Conservation (phyloP, 345 rosid genomes). For the Noccaea bulbosa region DNA sequence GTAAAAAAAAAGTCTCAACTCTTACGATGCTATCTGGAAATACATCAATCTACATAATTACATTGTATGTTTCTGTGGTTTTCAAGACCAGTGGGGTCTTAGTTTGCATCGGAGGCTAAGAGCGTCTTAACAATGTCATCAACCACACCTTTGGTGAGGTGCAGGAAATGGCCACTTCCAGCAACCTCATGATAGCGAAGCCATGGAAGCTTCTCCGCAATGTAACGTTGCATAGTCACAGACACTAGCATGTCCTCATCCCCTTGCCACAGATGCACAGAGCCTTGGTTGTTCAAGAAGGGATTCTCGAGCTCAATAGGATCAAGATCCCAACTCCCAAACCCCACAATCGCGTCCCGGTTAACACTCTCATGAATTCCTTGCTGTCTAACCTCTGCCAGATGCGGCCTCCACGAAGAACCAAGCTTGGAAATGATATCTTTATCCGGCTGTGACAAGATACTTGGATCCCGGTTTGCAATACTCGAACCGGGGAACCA, state of each 20-base stretch:
- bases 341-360: not conserved
- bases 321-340: too few relatives aligned
- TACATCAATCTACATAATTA: too few relatives aligned
- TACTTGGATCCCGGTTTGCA: conserved; percentile 10
- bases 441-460: conserved; percentile 45
- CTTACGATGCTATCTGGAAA: too few relatives aligned
- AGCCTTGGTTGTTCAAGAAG: conserved; percentile 46
- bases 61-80: too few relatives aligned
- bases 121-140: conserved; percentile 62
- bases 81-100: too few relatives aligned
- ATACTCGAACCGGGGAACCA: conserved; percentile 52
- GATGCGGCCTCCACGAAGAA: not conserved
- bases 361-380: conserved; percentile 61
- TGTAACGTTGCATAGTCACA: conserved; percentile 48
- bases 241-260: conserved; percentile 64
- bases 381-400: conserved; percentile 61
- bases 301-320: too few relatives aligned
- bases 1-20: too few relatives aligned
- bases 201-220: conserved; percentile 67
- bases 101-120: conserved; percentile 28
- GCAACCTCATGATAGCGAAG: conserved; percentile 66
- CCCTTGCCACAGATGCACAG: conserved; percentile 77
- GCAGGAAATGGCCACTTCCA: conserved; percentile 54
- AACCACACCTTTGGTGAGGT: conserved; percentile 40
- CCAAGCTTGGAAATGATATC: too few relatives aligned